These are phyloP conservation scores for Thuidium tamariscinum DNA, from an alignment of 225 moss, liverwort and hornwort genomes.

Conservation along the genomic window DNA sequence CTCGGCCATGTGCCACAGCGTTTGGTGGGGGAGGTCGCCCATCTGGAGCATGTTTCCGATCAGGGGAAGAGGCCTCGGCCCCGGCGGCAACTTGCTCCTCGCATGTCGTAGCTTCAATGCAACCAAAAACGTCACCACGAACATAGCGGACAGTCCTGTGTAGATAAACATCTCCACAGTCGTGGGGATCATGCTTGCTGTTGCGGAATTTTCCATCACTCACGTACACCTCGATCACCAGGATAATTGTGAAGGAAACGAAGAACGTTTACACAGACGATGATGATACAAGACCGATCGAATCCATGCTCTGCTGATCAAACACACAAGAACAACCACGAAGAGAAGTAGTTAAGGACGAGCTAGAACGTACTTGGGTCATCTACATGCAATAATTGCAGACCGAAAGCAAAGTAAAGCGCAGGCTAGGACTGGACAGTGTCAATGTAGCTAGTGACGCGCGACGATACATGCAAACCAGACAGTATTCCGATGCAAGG, in stretches of 20 bases:
- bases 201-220: neutral
- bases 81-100: slow-evolving; percentile 11
- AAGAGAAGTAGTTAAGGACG: neutral
- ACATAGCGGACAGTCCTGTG: neutral
- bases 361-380: neutral
- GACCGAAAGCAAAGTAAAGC: neutral
- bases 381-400: neutral
- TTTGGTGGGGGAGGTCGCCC: neutral
- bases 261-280: neutral
- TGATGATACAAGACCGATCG: neutral
- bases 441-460: too few relatives aligned
- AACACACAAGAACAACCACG: neutral
- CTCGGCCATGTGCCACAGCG: slow-evolving; percentile 12
- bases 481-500: neutral
- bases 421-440: neutral
- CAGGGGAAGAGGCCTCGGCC: slow-evolving; percentile 13
- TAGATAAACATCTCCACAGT: neutral
- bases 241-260: neutral
- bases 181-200: neutral
- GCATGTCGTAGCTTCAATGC: neutral
- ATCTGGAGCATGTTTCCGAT: slow-evolving; percentile 35
- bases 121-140: neutral
- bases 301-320: neutral
- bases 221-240: too few relatives aligned
- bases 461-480: too few relatives aligned